Evolutionary conservation across 2,329 filamentous ascomycete species (phyloP).

Genomic region (Beauveria medogensis): DNA sequence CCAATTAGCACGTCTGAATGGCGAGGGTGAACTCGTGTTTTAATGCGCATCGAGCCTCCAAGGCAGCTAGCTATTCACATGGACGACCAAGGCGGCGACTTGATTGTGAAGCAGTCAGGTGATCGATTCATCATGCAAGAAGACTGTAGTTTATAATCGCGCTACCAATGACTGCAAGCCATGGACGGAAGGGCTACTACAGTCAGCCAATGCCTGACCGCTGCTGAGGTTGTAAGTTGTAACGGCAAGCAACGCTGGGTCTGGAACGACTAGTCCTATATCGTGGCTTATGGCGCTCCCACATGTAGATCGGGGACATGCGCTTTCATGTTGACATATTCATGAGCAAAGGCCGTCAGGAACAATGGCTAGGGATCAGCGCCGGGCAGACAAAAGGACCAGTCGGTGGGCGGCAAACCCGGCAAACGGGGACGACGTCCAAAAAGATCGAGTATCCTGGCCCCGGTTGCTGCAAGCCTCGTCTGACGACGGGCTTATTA

Average conservation of each 20-base stretch:
- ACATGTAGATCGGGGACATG: not conserved
- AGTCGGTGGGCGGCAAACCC: not conserved
- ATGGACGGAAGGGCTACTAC: not conserved
- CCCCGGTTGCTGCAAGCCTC: not conserved
- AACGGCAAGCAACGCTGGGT: not conserved
- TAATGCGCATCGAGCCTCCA: too few relatives aligned
- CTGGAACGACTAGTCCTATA: not conserved
- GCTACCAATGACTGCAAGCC: not conserved
- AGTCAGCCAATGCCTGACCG: not conserved
- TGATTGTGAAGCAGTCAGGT: not conserved
- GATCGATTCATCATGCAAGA: constrained; percentile 5
- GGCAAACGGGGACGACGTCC: not conserved
- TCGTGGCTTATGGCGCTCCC: not conserved
- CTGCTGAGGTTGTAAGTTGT: not conserved
- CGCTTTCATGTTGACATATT: not conserved
- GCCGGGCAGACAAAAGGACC: not conserved
- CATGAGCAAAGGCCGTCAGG: not conserved
- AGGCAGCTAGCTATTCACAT: too few relatives aligned
- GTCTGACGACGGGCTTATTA: not conserved
- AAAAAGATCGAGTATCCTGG: not conserved
- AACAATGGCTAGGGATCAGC: not conserved
- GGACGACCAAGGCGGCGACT: too few relatives aligned
- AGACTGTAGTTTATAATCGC: not conserved
- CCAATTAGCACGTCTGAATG: too few relatives aligned
- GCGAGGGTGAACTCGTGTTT: not conserved